Percentiles rank a stretch among this genome's conserved stretches.
Evolutionary conservation across 768 basidiomycete species (phyloP).

Genomic region (Boletus insuetus): DNA sequence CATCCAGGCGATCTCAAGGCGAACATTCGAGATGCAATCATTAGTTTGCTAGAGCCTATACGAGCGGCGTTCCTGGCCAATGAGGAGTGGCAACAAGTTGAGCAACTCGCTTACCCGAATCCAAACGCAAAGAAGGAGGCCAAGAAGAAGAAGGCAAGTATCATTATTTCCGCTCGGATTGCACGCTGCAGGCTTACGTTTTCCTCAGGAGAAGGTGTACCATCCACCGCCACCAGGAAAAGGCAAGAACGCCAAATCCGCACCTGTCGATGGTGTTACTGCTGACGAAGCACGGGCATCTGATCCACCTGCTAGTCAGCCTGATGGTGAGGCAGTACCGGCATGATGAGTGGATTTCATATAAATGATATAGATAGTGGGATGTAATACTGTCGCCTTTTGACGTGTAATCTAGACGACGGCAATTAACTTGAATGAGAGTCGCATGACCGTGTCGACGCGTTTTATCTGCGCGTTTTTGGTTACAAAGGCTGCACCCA

Average conservation of each 20-base stretch:
- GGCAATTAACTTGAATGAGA: neutral
- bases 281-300: neutral
- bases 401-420: neutral
- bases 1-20: constrained; percentile 91
- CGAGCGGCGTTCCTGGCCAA: constrained; percentile 71
- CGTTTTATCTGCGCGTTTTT: neutral
- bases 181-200: neutral
- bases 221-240: constrained; percentile 82
- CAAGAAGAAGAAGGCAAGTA: constrained; percentile 56
- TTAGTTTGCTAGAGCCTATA: constrained; percentile 75
- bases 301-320: neutral
- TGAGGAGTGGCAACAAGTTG: constrained; percentile 77
- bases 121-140: constrained; percentile 59
- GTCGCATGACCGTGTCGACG: constrained; percentile 1
- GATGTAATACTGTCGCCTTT: neutral
- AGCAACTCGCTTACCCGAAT: constrained; percentile 82
- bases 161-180: neutral
- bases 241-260: constrained; percentile 47
- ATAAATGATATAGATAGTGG: neutral
- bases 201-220: constrained; percentile 68
- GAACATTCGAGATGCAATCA: constrained; percentile 71
- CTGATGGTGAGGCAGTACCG: constrained; percentile 7
- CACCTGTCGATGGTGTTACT: constrained; percentile 3
- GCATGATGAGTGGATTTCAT: neutral
- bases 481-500: neutral